Base-by-base conservation (phyloP, 1,284 basidiomycete genomes). In the Inonotus obliquus region DNA sequence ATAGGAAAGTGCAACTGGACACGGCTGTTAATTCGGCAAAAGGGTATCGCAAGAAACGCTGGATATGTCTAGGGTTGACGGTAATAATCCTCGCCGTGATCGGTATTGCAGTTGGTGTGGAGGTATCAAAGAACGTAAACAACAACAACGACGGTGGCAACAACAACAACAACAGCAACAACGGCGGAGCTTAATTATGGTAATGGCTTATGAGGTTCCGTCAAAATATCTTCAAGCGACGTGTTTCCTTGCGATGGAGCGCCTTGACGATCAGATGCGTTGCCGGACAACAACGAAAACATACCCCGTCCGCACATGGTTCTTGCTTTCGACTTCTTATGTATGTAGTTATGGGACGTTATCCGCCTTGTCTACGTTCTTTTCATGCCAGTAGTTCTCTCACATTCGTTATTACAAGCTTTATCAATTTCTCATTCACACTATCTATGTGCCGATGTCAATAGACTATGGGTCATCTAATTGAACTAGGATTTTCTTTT, bases 31-130 rank as follows among this genome's bases (percentile, higher is more conserved):
- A 78, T 32, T 94, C 91, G 52, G 96, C 96, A n/a, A 82, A 88
- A 44, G 84, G 88, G 48, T 95, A 94, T 25, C 87, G 96, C 65
- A 93, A 89, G 77, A 98, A 97, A 82, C 86, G 92, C 66, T 94
- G 92, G 91, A 94, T 94, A 71, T 95, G 93, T 77, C 93, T 94
- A 82, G 75, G 83, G 75, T 85, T 91, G 69, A 73, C 81, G 61
- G 66, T 91, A 61, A 76, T 85, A 65, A 69, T 91, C 64, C 75
- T 92, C 59, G 79, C 80, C 59, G 84, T 91, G 60, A 71, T 90
- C 61, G 89, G 75, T 47, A 79, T 87, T 61, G 75, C 89, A 39
- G 73, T 91, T 29, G 87, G 73, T 1, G 77, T 89, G 54, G 77
- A 83, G 23, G 75, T 87, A 35, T 76, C 69, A 54, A 70, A 75